These are phyloP conservation scores for Colletotrichum sp. DNA, from an alignment of 2,329 filamentous ascomycete species.

Conservation along the genomic window DNA sequence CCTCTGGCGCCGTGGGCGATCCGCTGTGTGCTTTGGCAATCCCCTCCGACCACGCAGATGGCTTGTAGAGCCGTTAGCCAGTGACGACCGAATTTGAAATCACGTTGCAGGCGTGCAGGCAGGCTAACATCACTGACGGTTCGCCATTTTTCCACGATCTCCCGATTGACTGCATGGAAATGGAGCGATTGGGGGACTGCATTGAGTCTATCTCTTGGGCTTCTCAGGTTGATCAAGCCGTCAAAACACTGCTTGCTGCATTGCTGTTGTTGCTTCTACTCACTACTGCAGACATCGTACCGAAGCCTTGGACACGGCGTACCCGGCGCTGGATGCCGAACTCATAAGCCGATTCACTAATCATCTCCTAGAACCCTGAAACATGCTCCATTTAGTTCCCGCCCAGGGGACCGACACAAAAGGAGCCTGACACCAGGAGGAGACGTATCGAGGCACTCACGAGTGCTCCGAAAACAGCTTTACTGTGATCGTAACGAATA, in stretches of 20 bases:
- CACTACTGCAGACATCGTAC: background rate
- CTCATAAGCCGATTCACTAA: background rate
- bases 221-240: background rate
- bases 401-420: background rate
- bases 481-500: background rate
- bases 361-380: background rate
- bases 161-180: background rate
- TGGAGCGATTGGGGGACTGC: background rate
- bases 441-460: background rate
- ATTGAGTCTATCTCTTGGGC: background rate
- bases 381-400: background rate
- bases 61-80: background rate
- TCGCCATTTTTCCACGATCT: background rate
- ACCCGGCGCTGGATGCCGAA: background rate
- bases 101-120: background rate
- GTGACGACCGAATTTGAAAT: background rate
- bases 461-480: background rate
- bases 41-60: background rate
- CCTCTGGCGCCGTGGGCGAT: background rate
- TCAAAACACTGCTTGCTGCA: background rate
- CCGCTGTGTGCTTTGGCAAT: background rate
- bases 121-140: too few relatives aligned
- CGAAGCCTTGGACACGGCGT: background rate
- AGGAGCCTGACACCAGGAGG: background rate
- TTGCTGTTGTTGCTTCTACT: background rate